Evolutionary conservation across 495 filamentous ascomycete species (phyloP), one percentile per base, ranked within the genome.

Genomic region (Neurospora terricola): DNA sequence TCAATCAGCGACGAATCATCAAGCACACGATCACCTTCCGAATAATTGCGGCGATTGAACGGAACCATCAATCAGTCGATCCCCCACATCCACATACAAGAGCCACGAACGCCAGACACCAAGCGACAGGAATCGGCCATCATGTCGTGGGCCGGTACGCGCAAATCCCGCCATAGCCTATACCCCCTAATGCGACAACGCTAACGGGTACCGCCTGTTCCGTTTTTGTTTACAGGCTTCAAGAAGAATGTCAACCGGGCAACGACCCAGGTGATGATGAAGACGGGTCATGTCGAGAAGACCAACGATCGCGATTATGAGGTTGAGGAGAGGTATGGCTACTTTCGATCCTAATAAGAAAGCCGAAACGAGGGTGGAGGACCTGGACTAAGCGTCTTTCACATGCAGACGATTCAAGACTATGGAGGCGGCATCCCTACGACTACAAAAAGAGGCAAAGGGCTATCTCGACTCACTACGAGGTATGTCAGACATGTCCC

Each of bases 241-340:
- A 98, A 98, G 88, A 98, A 98, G 82, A 96, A 95, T 88, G 94
- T 97, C 86, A 96, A 96, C 86, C 93, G 96, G 82, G 95, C 96
- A 74, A 97, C 94, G 82, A 98, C 96, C 81, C 95, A 97, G 90
- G 95, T 98, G 72, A 98, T 99, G 94, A 98, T 99, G 96, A 99
- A 98, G 87, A 94, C 96, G 23, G 93, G 96, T 66, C 96, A 97
- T 86, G 97, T 99, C 74, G 96, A 99, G 82, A 92, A 95, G 82
- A 98, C 96, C 2, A 97, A 93, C 80, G 96, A 99, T 83, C 93
- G 96, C 59, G 96, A 98, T 80, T 99, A 98, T 82, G 96, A 98
- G 82, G 95, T 98, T 40, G 96, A 99, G 82, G 94, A 97, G 81
- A 90, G 95, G 90, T 94, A 86, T 69, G 85, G 38, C 59, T 37